Conservation (phyloP, 2,329 filamentous ascomycete genomes). For the Peltaster fructicola region DNA sequence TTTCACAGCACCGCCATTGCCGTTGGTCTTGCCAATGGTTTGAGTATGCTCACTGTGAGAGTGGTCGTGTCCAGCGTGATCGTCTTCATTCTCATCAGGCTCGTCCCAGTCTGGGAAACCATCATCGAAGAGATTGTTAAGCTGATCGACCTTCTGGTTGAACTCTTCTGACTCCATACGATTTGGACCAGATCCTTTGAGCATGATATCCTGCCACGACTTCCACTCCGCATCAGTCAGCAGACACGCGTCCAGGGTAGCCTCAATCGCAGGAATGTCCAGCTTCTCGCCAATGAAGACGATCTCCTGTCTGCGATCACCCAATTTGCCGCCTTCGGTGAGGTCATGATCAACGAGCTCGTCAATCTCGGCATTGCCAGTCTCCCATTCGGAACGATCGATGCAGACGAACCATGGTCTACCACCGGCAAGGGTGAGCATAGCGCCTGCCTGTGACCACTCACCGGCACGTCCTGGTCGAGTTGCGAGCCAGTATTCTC, state of each 20-base stretch:
- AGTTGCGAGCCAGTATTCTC: slow-evolving; percentile 42
- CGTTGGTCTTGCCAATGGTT: no score
- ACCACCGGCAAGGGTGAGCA: slow-evolving; percentile 42
- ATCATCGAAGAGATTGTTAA: slow-evolving; percentile 26
- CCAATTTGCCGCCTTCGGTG: slow-evolving; percentile 35
- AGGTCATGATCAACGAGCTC: slow-evolving; percentile 34
- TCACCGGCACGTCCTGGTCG: slow-evolving; percentile 38
- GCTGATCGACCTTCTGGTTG: slow-evolving; percentile 16
- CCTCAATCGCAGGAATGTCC: slow-evolving; percentile 33
- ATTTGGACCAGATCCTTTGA: slow-evolving; percentile 9
- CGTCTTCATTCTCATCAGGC: slow-evolving; percentile 7
- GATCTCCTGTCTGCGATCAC: slow-evolving; percentile 52
- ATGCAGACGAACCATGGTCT: slow-evolving; percentile 43
- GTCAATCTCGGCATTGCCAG: slow-evolving; percentile 29
- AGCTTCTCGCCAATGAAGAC: slow-evolving; percentile 57
- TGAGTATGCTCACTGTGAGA: no score
- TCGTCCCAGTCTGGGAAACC: slow-evolving; percentile 15
- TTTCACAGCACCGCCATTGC: no score
- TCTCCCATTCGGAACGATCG: slow-evolving; percentile 32
- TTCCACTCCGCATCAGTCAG: slow-evolving; percentile 40
- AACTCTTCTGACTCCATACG: slow-evolving; percentile 4
- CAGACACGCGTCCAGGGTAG: slow-evolving; percentile 41
- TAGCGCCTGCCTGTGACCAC: slow-evolving; percentile 48
- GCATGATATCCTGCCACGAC: slow-evolving; percentile 24
- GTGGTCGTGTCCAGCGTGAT: no score